A percentile compares a stretch with the other conserved stretches of the same genome.
These are phyloP conservation scores for Nemania bipapillata DNA, from an alignment of 2,329 filamentous ascomycete species.

Conservation along the genomic window DNA sequence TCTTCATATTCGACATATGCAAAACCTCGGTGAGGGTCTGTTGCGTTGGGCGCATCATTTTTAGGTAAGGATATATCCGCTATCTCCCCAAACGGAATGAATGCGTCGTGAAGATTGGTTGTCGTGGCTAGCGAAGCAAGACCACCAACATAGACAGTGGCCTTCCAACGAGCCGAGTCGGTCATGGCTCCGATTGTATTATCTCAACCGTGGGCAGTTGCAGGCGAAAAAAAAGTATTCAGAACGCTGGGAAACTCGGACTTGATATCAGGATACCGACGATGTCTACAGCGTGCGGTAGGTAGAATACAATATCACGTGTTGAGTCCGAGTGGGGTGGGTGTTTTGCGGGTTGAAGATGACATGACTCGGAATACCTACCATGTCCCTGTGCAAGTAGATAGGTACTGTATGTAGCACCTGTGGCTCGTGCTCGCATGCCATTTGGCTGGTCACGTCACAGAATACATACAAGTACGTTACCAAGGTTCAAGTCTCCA, in stretches of 20 bases:
- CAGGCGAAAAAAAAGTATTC: background rate
- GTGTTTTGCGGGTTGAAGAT: background rate
- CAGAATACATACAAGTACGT: background rate
- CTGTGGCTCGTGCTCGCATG: slow-evolving; percentile 15
- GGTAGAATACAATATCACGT: slow-evolving; percentile 28
- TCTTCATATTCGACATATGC: slow-evolving; percentile 96
- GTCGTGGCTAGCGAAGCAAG: slow-evolving; percentile 81
- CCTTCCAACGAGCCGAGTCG: slow-evolving; percentile 84
- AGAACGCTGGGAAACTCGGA: background rate
- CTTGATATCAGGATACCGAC: background rate
- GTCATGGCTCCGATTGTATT: slow-evolving; percentile 68
- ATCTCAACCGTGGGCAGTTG: slow-evolving; percentile 5
- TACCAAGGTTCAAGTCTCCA: slow-evolving; percentile 16
- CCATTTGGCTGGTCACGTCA: background rate
- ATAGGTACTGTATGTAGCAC: background rate
- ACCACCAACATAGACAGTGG: slow-evolving; percentile 91
- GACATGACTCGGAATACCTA: background rate
- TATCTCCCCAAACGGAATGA: slow-evolving; percentile 96
- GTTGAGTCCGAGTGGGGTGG: slow-evolving; percentile 1
- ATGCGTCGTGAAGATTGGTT: slow-evolving; percentile 84
- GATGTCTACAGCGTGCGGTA: slow-evolving; percentile 11
- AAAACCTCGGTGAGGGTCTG: slow-evolving; percentile 87
- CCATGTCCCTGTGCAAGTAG: background rate
- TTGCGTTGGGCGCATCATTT: slow-evolving; percentile 81
- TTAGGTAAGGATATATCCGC: slow-evolving; percentile 90